Evolutionary conservation across 345 rosid species (phyloP), one percentile per base, ranked within the genome.

Genomic region (Hibiscus tridactylites): DNA sequence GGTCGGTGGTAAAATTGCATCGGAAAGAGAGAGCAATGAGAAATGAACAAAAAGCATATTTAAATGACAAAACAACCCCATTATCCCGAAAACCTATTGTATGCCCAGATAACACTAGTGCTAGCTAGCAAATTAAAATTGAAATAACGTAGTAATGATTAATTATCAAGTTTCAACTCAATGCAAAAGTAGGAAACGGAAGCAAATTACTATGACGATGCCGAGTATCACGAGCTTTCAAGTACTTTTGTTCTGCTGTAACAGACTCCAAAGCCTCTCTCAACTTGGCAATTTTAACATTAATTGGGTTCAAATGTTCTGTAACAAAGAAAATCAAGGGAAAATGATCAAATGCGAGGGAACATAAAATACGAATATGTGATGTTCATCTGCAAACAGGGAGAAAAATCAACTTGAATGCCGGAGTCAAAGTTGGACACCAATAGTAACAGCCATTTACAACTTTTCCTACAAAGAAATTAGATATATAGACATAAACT

Each of bases 271-370:
- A 75, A 69, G 99, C 91, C 79, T 95, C 99, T 71, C 97, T 87
- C 72, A 95, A 83, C 87, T 90, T 93, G 70, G 96, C 94, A 79
- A 95, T 95, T 83, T 95, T 95, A 9, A 95, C 97, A 73, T 89
- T 90, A 1, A 92, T 82, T 0, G 99, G 99, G 81, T 92, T 93
- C 86, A 95, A 79, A 80, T 95, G 99, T 79, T 92, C 97, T 95
- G 82, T 46, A 76, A 75, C 24, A 68, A 65, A 53, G 63, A 52
- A 49, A 28, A 3, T 15, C 17, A 13, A 63, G 37, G 53, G 1
- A 5, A 59, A 63, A 5, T 13, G 16, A 49, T 70, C 44, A 71
- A 28, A 65, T 11, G 4, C 12, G 59, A 58, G 74, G 68, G 60
- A 61, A 68, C 71, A 62, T 2, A 54, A 31, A 58, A 26, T 8